These are phyloP conservation scores for Coniochaeta prunicola DNA, from an alignment of 2,329 filamentous ascomycete genomes.

Conservation along the genomic window DNA sequence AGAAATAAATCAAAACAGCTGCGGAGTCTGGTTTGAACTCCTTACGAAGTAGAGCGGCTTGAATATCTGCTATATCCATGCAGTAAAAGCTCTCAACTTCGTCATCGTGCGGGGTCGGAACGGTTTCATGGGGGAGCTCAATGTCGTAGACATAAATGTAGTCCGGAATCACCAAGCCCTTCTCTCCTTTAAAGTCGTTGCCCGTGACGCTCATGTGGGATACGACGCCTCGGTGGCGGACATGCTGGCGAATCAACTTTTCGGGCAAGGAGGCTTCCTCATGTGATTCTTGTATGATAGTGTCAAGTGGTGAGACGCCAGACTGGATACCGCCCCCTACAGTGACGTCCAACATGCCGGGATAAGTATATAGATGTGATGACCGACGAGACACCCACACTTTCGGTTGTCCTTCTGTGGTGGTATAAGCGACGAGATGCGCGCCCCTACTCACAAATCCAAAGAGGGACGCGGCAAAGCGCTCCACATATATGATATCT, in stretches of 20 bases:
- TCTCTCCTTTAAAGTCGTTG: conserved; percentile 56
- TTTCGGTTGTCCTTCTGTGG: conserved; percentile 33
- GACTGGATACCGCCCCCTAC: conserved; percentile 65
- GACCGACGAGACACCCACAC: conserved; percentile 64
- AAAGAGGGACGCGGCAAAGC: conserved; percentile 49
- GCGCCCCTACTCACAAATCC: conserved; percentile 56
- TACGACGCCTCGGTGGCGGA: conserved; percentile 49
- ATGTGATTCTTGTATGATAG: conserved; percentile 57
- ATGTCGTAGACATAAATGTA: conserved; percentile 66
- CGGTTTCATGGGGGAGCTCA: conserved; percentile 43
- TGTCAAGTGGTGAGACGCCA: conserved; percentile 55
- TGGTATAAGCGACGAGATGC: conserved; percentile 56
- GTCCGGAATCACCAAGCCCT: conserved; percentile 55
- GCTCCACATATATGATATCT: conserved; percentile 14
- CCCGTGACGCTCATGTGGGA: conserved; percentile 62
- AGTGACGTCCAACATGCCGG: conserved; percentile 64
- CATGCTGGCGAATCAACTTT: conserved; percentile 45
- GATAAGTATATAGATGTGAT: conserved; percentile 59
- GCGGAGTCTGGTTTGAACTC: conserved; percentile 85
- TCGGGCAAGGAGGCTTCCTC: conserved; percentile 65
- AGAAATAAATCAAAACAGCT: conserved; percentile 71
- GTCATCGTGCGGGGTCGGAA: conserved; percentile 55
- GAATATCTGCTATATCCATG: conserved; percentile 53
- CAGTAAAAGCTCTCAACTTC: conserved; percentile 70
- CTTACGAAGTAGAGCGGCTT: conserved; percentile 54